Evolutionary conservation across 2,329 filamentous ascomycete species (phyloP), one percentile per base, ranked within the genome.

Genomic region (Diplodia seriata): DNA sequence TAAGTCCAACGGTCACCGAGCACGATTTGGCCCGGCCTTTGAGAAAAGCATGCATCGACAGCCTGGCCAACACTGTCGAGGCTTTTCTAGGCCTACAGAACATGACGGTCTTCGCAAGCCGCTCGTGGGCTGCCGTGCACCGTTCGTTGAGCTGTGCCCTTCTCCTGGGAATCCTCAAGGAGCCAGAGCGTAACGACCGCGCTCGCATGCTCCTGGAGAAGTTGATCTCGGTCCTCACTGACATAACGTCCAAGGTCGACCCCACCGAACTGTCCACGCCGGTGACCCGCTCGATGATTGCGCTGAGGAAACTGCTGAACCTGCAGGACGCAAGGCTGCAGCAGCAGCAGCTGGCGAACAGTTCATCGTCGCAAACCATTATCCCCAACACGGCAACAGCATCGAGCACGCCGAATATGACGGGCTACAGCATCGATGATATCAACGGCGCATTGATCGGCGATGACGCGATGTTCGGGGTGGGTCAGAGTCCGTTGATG

Each of bases 61-160:
- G 84, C 70, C 78, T 89, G 4, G 83, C 85, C 71, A 81, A 81
- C 70, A 86, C 86, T 0, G 85, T 89, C 12, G 85, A 88, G 72
- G 85, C 86, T 0, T 89, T 88, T 74, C 82, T 89, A 2, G 87
- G 88, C 63, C 77, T 89, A 68, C 82, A 84, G 69, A 83, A 83
- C 73, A 82, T 84, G 78, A 83, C 79, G 43, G 80, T 73, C 9
- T 81, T 81, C 61, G 80, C 80, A 0, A 78, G 76, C 14, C 79
- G 80, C 33, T 81, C 79, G 7, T 82, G 80, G 80, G 79, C 75
- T 62, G 81, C 77, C 59, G 79, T 79, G 65, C 81, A 76, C 72
- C 83, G 75, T 69, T 81, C 77, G 69, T 76, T 80, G 70, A 82
- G 75, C 72, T 84, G 73, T 66, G 82, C 78, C 61, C 74, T 82